Evolutionary conservation across 345 rosid genomes (phyloP), one percentile per base, ranked within the genome.

Genomic region (Melaleuca alternifolia): DNA sequence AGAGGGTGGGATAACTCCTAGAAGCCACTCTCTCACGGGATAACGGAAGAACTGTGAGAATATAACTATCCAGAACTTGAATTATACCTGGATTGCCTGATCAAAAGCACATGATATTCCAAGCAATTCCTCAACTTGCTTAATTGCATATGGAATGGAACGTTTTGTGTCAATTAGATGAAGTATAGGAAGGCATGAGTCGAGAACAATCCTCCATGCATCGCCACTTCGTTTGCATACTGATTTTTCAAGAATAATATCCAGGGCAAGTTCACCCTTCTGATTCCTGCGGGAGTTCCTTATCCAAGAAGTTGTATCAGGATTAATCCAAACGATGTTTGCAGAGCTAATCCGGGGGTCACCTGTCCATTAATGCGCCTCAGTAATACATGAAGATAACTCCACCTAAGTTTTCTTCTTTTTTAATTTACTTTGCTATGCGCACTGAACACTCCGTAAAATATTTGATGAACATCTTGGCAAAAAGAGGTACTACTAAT

Each of bases 151-250:
- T 9, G 99, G 99, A 37, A 95, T 91, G 18, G 99, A 97, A 51
- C 98, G 94, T 75, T 88, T 93, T 18, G 95, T 93, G 88, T 97
- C 98, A 85, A 96, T 92, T 7, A 95, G 87, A 90, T 95, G 95
- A 85, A 96, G 91, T 30, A 97, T 94, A 24, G 99, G 95, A 89
- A 97, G 96, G 90, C 99, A 96, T 9, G 97, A 91, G 88, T 97
- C 99, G 50, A 96, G 89, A 79, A 92, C 95, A 86, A 93, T 90
- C 91, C 99, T 95, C 99, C 99, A 97, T 16, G 98, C 98, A 94
- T 95, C 99, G 62, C 99, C 99, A 86, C 94, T 94, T 89, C 90
- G 89, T 89, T 95, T 96, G 84, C 95, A 96, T 76, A 87, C 95
- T 28, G 95, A 89, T 85, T 96, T 96, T 86, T 95, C 96, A 84